A percentile compares a stretch with the other conserved stretches of the same genome.
These are phyloP conservation scores for Rickenella mellea DNA, from an alignment of 768 basidiomycete species.

Conservation along the genomic window DNA sequence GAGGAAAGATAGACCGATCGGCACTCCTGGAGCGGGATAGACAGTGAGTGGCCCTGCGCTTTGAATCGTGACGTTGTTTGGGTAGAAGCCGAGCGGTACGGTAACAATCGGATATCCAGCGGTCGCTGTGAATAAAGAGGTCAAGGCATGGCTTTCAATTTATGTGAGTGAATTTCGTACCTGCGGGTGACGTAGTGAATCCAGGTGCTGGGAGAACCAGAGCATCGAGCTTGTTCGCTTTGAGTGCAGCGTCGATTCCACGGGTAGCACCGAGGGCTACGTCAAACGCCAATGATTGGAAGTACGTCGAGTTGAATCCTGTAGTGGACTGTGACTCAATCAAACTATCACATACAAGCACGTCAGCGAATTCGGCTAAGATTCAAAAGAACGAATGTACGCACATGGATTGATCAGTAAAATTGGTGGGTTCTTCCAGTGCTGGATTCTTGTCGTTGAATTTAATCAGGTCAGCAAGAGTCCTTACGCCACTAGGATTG, in stretches of 20 bases:
- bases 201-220: slow-evolving; percentile 24
- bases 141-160: slow-evolving; percentile 1
- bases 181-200: slow-evolving; percentile 8
- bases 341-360: slow-evolving; percentile 11
- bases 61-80: slow-evolving; percentile 33
- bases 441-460: slow-evolving; percentile 11
- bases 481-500: slow-evolving; percentile 17
- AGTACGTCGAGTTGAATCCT: slow-evolving; percentile 20
- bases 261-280: slow-evolving; percentile 21
- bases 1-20: slow-evolving; percentile 54
- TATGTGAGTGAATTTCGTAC: neutral
- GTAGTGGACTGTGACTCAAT: slow-evolving; percentile 16
- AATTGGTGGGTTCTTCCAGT: slow-evolving; percentile 10
- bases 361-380: too few relatives aligned
- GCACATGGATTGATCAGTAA: slow-evolving; percentile 4
- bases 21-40: slow-evolving; percentile 43
- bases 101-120: slow-evolving; percentile 62
- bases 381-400: neutral
- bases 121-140: slow-evolving; percentile 33
- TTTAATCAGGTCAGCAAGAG: slow-evolving; percentile 11
- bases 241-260: slow-evolving; percentile 24
- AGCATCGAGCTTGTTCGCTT: slow-evolving; percentile 22
- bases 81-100: slow-evolving; percentile 57
- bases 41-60: slow-evolving; percentile 21
- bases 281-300: slow-evolving; percentile 19